phyloP scores from a whole-genome alignment of 176 grass and related monocot species.

The Phyllostachys edulis region DNA sequence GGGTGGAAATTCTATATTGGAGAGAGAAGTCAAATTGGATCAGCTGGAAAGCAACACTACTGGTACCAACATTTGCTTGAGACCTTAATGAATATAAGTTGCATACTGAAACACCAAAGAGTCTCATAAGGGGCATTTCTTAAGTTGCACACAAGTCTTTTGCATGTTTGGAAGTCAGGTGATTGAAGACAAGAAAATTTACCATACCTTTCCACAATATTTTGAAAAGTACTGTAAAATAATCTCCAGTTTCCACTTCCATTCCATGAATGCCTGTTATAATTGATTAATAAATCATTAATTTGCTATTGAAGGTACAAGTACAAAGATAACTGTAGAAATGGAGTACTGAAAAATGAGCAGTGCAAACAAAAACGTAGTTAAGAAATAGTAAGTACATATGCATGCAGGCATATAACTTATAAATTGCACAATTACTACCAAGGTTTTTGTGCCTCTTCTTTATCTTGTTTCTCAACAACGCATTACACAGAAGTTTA shows the following conservation, averaged over 20 bases:
- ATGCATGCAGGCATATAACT: not conserved
- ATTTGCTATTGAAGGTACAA: conserved; percentile 7
- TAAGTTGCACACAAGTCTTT: conserved; percentile 2
- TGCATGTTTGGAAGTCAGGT: not conserved
- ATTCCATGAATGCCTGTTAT: conserved; percentile 61
- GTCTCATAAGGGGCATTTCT: conserved; percentile 15
- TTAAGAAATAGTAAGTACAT: not conserved
- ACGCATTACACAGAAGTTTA: not conserved
- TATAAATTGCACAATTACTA: not conserved
- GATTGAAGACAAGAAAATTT: conserved; percentile 26
- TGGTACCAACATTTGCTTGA: conserved; percentile 15
- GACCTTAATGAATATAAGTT: not conserved
- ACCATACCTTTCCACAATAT: conserved; percentile 75
- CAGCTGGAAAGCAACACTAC: not conserved
- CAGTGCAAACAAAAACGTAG: not conserved
- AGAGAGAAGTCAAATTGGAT: conserved; percentile 12
- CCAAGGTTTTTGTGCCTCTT: not conserved
- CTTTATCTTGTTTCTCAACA: not conserved
- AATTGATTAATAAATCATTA: conserved; percentile 27
- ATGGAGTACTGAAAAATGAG: conserved; percentile 18
- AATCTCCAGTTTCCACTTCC: conserved; percentile 89
- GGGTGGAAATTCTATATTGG: not conserved
- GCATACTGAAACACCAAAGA: conserved; percentile 15
- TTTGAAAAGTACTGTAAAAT: conserved; percentile 85
- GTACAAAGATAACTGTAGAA: not conserved